Evolutionary conservation across 2,329 filamentous ascomycete genomes (phyloP), one percentile per base, ranked within the genome.

Genomic region (Cladosporium colombiae): DNA sequence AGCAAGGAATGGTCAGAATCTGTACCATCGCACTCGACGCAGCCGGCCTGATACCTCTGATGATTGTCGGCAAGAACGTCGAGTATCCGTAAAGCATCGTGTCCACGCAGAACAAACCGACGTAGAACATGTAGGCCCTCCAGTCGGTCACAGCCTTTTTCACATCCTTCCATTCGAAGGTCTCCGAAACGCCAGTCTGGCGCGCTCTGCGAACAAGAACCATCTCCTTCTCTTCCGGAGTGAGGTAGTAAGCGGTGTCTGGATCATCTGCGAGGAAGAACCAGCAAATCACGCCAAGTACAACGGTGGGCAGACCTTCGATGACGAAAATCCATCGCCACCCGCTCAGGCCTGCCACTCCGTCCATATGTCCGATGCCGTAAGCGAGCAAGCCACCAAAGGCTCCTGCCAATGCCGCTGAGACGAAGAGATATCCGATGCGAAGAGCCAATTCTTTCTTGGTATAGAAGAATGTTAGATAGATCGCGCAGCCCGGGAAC

Each of bases 11-110:
- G 0, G 91, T 93, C 37, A 93, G 83, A 35, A 91, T 86, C 75
- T 93, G 91, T 6, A 91, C 86, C 72, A 91, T 82, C 0, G 89
- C 85, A 0, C 81, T 81, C 0, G 85, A 82, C 81, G 89, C 91
- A 2, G 74, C 74, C 0, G 80, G 78, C 3, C 89, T 88, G 61
- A 93, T 85, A 4, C 84, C 87, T 50, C 86, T 81, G 75, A 94
- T 92, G 69, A 94, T 93, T 5, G 90, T 92, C 0, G 91, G 91
- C 53, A 94, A 78, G 74, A 93, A 93, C 0, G 89, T 92, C 59
- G 87, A 89, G 76, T 88, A 93, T 5, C 90, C 89, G 73, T 93
- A 93, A 0, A 93, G 82, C 87, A 93, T 90, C 0, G 88, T 91
- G 72, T 92, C 89, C n/a, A 85, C 83, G 35, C 90, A 89, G 73